Conservation (phyloP, 352 stramenopile genomes). For the Hyaloperonospora brassicae region DNA sequence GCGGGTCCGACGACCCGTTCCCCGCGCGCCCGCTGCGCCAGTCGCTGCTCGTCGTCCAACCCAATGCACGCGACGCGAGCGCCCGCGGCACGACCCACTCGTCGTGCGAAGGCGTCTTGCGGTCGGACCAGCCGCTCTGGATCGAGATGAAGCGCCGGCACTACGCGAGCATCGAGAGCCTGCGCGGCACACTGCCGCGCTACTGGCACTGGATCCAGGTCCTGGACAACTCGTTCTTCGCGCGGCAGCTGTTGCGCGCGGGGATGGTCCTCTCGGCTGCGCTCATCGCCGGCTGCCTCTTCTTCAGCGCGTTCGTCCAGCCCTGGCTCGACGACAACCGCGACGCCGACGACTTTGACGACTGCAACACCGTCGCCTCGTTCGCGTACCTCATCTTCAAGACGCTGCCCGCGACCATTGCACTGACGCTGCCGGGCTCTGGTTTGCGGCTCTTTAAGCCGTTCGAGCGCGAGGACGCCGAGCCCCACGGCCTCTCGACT, state of each 20-base stretch:
- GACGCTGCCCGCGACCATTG: conserved; percentile 35
- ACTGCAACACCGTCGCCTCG: conserved; percentile 52
- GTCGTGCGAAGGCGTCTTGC: too few species aligned
- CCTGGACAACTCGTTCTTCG: conserved; percentile 74
- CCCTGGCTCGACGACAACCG: conserved; percentile 1
- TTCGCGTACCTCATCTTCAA: conserved; percentile 57
- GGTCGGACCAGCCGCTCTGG: too few species aligned
- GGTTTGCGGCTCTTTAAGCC: conserved; percentile 50
- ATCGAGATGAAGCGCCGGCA: background rate
- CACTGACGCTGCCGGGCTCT: conserved; percentile 42
- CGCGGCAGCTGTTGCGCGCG: conserved; percentile 38
- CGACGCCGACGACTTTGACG: conserved; percentile 8
- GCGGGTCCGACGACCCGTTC: too few species aligned
- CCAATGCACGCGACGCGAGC: too few species aligned
- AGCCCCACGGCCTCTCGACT: background rate
- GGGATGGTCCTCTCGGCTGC: conserved; percentile 27
- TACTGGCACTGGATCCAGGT: conserved; percentile 43
- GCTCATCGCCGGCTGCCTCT: conserved; percentile 19
- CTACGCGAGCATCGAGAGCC: background rate
- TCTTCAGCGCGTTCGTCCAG: conserved; percentile 28
- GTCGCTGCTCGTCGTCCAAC: too few species aligned
- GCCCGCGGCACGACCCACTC: too few species aligned
- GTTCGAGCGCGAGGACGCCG: conserved; percentile 36
- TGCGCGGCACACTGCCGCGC: conserved; percentile 31
- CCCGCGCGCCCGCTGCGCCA: too few species aligned